Evolutionary conservation across 116 monocot genomes (phyloP).

Genomic region (Papilionanthe hybrid): DNA sequence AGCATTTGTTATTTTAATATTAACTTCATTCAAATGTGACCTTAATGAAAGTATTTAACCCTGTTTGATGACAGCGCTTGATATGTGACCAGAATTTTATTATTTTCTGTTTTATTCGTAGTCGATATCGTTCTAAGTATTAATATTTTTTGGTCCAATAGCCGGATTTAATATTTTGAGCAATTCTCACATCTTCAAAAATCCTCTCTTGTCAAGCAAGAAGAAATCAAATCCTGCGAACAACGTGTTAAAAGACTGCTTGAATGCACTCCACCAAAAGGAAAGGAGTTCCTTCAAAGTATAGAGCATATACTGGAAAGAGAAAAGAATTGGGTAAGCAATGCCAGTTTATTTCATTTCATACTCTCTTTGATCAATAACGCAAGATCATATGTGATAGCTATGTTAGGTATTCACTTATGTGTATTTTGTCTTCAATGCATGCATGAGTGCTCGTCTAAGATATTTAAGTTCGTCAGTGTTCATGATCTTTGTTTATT

Average conservation of each 20-base stretch:
- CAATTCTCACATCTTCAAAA: neutral
- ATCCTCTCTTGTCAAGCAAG: constrained; percentile 44
- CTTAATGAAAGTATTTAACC: neutral
- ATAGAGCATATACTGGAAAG: constrained; percentile 93
- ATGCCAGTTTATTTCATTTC: neutral
- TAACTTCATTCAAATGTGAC: neutral
- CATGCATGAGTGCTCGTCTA: neutral
- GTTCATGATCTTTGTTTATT: constrained; percentile 6
- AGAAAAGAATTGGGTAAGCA: constrained; percentile 91
- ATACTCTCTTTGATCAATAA: neutral
- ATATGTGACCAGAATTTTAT: neutral
- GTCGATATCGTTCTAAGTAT: neutral
- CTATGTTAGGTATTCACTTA: neutral
- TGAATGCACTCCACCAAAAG: constrained; percentile 89
- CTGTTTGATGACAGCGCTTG: neutral
- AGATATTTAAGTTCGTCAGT: neutral
- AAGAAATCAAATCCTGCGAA: constrained; percentile 82
- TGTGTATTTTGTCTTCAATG: neutral
- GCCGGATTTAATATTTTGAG: neutral
- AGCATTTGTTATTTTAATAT: neutral
- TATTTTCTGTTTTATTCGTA: neutral
- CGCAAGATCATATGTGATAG: neutral
- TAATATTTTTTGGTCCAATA: neutral
- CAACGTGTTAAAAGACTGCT: constrained; percentile 86
- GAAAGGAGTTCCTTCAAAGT: constrained; percentile 86